Evolutionary conservation across 345 rosid genomes (phyloP), one percentile per base, ranked within the genome.

Genomic region (Syzygium grande): DNA sequence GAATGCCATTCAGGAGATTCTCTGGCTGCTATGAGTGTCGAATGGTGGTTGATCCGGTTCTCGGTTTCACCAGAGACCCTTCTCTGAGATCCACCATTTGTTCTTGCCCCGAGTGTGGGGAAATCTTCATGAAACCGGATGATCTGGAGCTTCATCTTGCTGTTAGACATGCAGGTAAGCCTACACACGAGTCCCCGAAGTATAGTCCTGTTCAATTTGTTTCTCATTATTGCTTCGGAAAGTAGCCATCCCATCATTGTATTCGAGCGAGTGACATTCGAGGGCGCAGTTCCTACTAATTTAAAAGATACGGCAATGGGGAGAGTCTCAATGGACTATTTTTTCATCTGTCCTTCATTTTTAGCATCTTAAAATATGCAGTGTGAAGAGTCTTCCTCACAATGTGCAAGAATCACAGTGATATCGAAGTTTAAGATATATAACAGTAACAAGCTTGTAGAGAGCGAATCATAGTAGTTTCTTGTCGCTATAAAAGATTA

Each of bases 1-100:
- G 94, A 89, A 93, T 93, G 94, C 94, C 95, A 10, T 93, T 95
- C 55, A 88, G 98, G 89, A 94, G 95, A 89, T 92, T 96, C 83
- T 93, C 95, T 11, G 96, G 98, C 10, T 96, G 98, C 85, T 96
- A 94, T 84, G 98, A 96, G 90, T 96, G 97, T 88, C 90, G 95
- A 87, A 92, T 93, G 96, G 97, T 94, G 85, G 93, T 94, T n/a
- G 97, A 96, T 86, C 98, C 98, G 85, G 91, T 93, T 89, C 93
- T 93, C 85, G 96, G 94, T 29, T 65, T 92, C 52, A 63, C 91
- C 54, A 92, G 94, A 90, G 95, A 93, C 84, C 94, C 94, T 88
- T 93, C 96, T 29, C 88, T 93, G 61, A 91, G 96, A 46, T 89
- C 90, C 21, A 92, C 91, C 90, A 92, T 94, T 53, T 93, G 92